Evolutionary conservation across 202 grass and related monocot genomes (phyloP), one percentile per base, ranked within the genome.

Genomic region (Miscanthus sacchariflorus): DNA sequence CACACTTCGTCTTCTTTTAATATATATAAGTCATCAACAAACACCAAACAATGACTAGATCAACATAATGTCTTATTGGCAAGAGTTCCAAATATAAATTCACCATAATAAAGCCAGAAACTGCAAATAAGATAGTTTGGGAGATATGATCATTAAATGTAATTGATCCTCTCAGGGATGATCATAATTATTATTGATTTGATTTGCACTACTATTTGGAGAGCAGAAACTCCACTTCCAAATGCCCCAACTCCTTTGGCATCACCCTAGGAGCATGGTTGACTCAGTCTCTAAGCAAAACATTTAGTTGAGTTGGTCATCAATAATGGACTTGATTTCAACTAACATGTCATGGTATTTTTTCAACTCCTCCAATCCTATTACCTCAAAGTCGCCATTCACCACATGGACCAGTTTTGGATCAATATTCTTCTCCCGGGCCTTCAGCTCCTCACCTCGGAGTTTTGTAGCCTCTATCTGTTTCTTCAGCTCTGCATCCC

Each of bases 181-280:
- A 27, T 24, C 21, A 65, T 65, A 25, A 27, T 8, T 78, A 78
- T 42, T 24, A 25, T 64, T 21, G 46, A n/a, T 21, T 50, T 33
- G 79, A 8, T 70, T 82, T 81, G 17, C 67, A 82, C 5, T 43
- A 81, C 69, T 52, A 8, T 81, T 52, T 36, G 28, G 28, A 52
- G 25, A 30, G 12, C 10, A 81, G 7, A 68, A 5, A 69, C 43
- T 68, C 14, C 44, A 45, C 33, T 25, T 64, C 24, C 25, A 35
- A 74, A 19, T 24, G 15, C 14, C 23, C 24, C 78, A 58, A 25
- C 68, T 83, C 49, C 1, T 3, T 15, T 58, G 4, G 12, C 68
- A 82, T 38, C 79, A 81, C 65, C 63, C 12, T 78, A 74, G 69
- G 36, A 63, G 49, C 15, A 58, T n/a, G 14, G 7, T 58, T 12